A percentile compares a stretch with the other conserved stretches of the same genome.
Evolutionary conservation across 2,329 filamentous ascomycete genomes (phyloP).

Genomic region (Colletotrichum agaves): DNA sequence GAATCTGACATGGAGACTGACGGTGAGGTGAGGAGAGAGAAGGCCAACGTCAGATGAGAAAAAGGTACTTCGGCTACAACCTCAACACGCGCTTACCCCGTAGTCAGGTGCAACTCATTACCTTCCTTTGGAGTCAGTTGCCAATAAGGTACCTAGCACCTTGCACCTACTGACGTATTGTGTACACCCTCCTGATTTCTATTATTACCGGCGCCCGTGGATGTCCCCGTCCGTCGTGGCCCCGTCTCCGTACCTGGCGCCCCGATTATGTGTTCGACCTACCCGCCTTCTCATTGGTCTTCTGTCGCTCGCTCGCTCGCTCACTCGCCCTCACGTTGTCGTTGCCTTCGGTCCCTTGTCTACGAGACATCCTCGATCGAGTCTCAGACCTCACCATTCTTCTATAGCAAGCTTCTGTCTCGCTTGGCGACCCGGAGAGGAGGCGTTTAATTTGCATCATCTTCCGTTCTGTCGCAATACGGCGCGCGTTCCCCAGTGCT

Average conservation of each 20-base stretch:
- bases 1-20: not conserved
- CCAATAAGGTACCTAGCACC: not conserved
- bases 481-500: constrained; percentile 21
- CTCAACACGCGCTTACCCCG: not conserved
- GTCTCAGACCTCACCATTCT: constrained; percentile 20
- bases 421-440: constrained; percentile 12
- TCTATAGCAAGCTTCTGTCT: constrained; percentile 24
- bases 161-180: constrained; percentile 25
- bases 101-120: not conserved
- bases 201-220: constrained; percentile 28
- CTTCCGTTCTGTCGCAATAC: constrained; percentile 22
- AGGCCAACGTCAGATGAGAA: not conserved
- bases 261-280: constrained; percentile 28
- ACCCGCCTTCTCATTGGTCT: not conserved
- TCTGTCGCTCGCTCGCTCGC: constrained; percentile 2
- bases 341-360: not conserved
- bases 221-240: not conserved
- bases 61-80: not conserved
- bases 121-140: too few species aligned
- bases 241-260: constrained; percentile 5
- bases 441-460: constrained; percentile 32
- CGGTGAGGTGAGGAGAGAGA: not conserved
- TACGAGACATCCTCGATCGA: constrained; percentile 30
- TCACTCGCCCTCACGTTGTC: not conserved
- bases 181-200: constrained; percentile 24